A percentile compares a stretch with the other conserved stretches of the same genome.
These are phyloP conservation scores for Arthroderma sp. DNA, from an alignment of 2,329 filamentous ascomycete species.

Conservation along the genomic window DNA sequence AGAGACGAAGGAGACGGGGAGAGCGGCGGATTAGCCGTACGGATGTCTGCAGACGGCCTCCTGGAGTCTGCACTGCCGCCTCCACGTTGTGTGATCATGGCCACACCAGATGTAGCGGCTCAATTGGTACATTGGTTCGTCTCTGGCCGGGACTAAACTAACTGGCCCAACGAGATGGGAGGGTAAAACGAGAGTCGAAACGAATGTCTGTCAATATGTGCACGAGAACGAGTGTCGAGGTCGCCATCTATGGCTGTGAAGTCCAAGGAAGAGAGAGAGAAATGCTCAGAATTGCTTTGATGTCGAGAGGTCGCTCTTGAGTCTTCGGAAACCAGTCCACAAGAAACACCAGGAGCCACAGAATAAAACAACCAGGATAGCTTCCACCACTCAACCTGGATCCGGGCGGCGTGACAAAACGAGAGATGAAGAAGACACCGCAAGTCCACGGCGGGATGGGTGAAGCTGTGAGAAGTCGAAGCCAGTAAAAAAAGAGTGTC, in stretches of 20 bases:
- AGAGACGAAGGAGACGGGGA: not conserved
- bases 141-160: not conserved
- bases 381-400: too few species aligned
- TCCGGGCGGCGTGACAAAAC: too few species aligned
- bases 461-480: not conserved
- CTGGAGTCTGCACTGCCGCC: slow-evolving; percentile 21
- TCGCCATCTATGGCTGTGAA: not conserved
- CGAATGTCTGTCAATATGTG: not conserved
- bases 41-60: slow-evolving; percentile 16
- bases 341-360: not conserved
- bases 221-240: not conserved
- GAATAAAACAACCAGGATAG: too few species aligned
- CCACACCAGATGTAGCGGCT: slow-evolving; percentile 20
- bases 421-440: too few species aligned
- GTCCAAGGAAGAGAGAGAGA: too few species aligned
- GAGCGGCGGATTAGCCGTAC: slow-evolving; percentile 14
- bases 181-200: not conserved
- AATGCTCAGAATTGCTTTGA: not conserved
- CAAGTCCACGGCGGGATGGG: not conserved
- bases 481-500: too few species aligned
- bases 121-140: slow-evolving; percentile 2
- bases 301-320: not conserved
- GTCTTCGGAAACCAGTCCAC: not conserved
- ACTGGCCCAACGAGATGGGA: not conserved
- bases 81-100: slow-evolving; percentile 36